phyloP scores from a whole-genome alignment of 345 rosid genomes.

The Salix udensis region DNA sequence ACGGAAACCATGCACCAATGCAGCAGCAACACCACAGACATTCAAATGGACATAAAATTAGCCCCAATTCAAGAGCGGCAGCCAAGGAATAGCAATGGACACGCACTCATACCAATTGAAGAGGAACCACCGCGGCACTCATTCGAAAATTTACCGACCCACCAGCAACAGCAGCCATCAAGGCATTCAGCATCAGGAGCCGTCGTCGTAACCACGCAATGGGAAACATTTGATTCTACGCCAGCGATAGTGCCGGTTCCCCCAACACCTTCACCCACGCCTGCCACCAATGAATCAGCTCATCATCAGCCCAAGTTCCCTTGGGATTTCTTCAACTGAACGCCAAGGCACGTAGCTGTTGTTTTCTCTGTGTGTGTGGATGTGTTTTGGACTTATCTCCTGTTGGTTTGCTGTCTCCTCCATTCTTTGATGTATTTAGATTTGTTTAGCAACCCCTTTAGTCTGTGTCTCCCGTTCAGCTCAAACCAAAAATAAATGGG shows the following conservation, averaged over 20 bases:
- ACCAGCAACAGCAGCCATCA: constrained; percentile 34
- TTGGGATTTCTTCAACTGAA: constrained; percentile 87
- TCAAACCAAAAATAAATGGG: constrained; percentile 49
- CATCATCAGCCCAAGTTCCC: constrained; percentile 61
- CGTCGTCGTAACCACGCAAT: constrained; percentile 67
- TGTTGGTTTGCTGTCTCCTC: constrained; percentile 40
- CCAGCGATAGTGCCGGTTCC: constrained; percentile 34
- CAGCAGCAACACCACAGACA: constrained; percentile 36
- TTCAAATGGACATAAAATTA: constrained; percentile 35
- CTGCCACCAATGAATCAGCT: constrained; percentile 27
- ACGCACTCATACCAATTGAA: constrained; percentile 7
- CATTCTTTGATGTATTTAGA: constrained; percentile 90
- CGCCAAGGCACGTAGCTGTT: not conserved
- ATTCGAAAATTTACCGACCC: not conserved
- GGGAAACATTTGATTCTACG: constrained; percentile 86
- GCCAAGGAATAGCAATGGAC: constrained; percentile 40
- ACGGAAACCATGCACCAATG: constrained; percentile 35
- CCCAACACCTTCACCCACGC: constrained; percentile 30
- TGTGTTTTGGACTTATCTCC: constrained; percentile 43
- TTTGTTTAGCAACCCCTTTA: constrained; percentile 36
- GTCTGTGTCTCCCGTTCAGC: constrained; percentile 18
- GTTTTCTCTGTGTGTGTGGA: constrained; percentile 50
- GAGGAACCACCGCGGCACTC: constrained; percentile 11
- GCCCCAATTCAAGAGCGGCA: constrained; percentile 42
- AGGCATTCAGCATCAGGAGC: constrained; percentile 46